phyloP scores from a whole-genome alignment of 805 yeast species.

The fission yeast (Schizosaccharomyces pombe) region DNA sequence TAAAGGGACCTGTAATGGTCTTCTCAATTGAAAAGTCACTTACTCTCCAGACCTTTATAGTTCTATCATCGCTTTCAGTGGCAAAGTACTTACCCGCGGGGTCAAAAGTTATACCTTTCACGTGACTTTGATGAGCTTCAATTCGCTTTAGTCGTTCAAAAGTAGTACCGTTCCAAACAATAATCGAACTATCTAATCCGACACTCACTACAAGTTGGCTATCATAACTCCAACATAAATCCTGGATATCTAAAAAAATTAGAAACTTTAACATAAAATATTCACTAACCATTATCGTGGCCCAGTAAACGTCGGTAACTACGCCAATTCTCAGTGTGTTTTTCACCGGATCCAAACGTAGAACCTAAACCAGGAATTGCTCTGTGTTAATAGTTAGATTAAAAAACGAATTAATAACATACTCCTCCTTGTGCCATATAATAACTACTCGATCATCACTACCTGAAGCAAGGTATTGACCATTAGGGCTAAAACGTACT shows the following conservation, averaged over 20 bases:
- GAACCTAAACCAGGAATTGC: neutral
- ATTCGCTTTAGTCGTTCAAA: slow-evolving; percentile 52
- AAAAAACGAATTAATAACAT: slow-evolving; percentile 11
- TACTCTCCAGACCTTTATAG: slow-evolving; percentile 56
- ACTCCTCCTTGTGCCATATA: slow-evolving; percentile 83
- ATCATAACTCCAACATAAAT: slow-evolving; percentile 95
- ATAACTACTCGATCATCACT: slow-evolving; percentile 81
- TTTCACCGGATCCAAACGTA: slow-evolving; percentile 2
- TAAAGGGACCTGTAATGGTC: slow-evolving; percentile 62
- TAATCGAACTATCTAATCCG: slow-evolving; percentile 78
- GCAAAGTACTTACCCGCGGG: slow-evolving; percentile 97
- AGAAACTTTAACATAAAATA: neutral
- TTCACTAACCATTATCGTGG: slow-evolving; percentile 40
- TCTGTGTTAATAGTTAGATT: neutral
- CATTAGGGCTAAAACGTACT: slow-evolving; percentile 78
- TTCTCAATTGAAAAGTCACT: slow-evolving; percentile 71
- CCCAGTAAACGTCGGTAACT: slow-evolving; percentile 31
- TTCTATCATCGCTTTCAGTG: slow-evolving; percentile 60
- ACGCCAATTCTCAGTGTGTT: slow-evolving; percentile 3
- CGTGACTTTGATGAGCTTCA: slow-evolving; percentile 84
- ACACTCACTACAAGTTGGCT: slow-evolving; percentile 75
- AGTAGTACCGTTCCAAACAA: slow-evolving; percentile 81
- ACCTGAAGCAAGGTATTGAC: slow-evolving; percentile 76
- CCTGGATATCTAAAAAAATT: slow-evolving; percentile 51
- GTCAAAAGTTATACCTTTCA: slow-evolving; percentile 89